Evolutionary conservation across 331 rosid species (phyloP).

Genomic region (Quercus lobata): DNA sequence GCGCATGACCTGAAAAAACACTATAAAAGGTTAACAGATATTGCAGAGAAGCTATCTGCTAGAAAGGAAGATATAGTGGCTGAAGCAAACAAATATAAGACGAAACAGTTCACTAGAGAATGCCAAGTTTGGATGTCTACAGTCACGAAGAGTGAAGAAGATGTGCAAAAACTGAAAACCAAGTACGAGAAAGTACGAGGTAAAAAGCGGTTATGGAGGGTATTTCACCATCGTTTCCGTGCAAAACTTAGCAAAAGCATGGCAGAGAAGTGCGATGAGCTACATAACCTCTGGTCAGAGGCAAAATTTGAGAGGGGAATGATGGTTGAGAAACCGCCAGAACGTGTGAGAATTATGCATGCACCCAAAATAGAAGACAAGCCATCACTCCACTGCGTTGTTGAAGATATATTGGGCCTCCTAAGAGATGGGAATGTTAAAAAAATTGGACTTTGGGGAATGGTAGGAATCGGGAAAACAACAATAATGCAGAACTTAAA

Average conservation of each 20-base stretch:
- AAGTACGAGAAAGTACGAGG: neutral
- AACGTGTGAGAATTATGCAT: neutral
- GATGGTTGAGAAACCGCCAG: neutral
- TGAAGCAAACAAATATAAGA: neutral
- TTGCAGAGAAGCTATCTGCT: neutral
- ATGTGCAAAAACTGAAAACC: neutral
- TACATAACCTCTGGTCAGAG: neutral
- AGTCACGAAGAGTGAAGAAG: neutral
- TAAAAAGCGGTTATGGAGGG: neutral
- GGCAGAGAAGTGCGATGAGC: neutral
- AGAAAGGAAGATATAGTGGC: neutral
- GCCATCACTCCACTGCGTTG: neutral
- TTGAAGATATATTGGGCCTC: neutral
- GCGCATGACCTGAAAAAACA: neutral
- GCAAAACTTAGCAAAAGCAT: neutral
- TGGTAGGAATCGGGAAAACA: conserved; percentile 29
- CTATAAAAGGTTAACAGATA: neutral
- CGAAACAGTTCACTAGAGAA: neutral
- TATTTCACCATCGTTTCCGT: neutral
- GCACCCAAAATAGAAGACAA: neutral
- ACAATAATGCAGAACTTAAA: conserved; percentile 25
- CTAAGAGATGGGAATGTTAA: neutral
- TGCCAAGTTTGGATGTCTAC: neutral
- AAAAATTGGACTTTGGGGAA: conserved; percentile 26
- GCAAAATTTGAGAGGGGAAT: neutral